Conservation (phyloP, 2,329 filamentous ascomycete species). For the Penicillium psychrosexuale region DNA sequence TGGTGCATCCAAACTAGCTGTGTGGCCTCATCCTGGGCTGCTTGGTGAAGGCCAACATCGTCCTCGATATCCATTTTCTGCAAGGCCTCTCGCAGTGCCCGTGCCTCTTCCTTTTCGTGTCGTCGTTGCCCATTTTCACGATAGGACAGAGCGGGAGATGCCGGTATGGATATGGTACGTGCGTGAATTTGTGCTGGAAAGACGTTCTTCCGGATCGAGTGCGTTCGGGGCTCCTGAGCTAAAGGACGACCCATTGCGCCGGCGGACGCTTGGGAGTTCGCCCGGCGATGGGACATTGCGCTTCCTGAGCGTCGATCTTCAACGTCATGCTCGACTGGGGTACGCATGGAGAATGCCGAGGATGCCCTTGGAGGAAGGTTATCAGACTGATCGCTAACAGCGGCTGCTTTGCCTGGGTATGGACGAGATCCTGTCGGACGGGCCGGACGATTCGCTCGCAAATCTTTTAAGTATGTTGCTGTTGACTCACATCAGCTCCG, state of each 20-base stretch:
- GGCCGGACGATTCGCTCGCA: slow-evolving; percentile 55
- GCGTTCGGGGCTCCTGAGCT: slow-evolving; percentile 37
- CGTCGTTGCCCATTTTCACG: slow-evolving; percentile 54
- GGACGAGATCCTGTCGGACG: slow-evolving; percentile 61
- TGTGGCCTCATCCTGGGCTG: slow-evolving; percentile 61
- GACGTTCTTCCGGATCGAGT: slow-evolving; percentile 35
- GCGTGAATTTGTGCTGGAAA: slow-evolving; percentile 37
- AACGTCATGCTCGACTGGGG: slow-evolving; percentile 19
- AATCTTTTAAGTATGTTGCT: slow-evolving; percentile 60
- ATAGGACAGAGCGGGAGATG: slow-evolving; percentile 47
- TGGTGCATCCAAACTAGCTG: slow-evolving; percentile 64
- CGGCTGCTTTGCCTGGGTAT: slow-evolving; percentile 50
- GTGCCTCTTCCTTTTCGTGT: slow-evolving; percentile 58
- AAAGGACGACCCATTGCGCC: slow-evolving; percentile 38
- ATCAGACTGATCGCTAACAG: slow-evolving; percentile 23
- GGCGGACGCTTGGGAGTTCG: slow-evolving; percentile 28
- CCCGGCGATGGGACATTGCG: slow-evolving; percentile 41
- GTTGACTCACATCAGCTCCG: slow-evolving; percentile 17
- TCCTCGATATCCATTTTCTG: slow-evolving; percentile 58
- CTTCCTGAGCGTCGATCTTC: slow-evolving; percentile 39
- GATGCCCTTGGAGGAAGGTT: slow-evolving; percentile 41
- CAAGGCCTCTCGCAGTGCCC: slow-evolving; percentile 55
- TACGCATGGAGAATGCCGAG: slow-evolving; percentile 43
- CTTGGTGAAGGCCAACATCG: slow-evolving; percentile 53
- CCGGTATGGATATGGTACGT: slow-evolving; percentile 25